Evolutionary conservation across 176 grass and related monocot species (phyloP).

Genomic region (Puya raimondii): DNA sequence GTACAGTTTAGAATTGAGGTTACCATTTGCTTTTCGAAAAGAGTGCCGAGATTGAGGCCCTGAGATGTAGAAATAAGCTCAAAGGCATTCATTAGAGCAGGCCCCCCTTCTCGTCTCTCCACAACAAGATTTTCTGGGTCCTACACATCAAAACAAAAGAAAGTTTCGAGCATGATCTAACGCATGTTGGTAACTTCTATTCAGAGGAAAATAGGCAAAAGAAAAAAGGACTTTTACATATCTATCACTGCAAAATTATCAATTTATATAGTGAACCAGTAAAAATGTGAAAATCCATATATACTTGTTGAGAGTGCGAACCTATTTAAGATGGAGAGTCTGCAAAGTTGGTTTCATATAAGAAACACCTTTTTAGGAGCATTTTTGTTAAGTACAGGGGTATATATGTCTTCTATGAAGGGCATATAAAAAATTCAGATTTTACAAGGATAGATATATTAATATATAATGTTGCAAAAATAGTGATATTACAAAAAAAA

Average conservation of each 20-base stretch:
- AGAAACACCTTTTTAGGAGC: too few species aligned
- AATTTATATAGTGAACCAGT: too few species aligned
- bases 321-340: background rate
- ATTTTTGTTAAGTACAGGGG: background rate
- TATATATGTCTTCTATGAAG: background rate
- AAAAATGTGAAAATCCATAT: too few species aligned
- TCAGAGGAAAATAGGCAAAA: background rate
- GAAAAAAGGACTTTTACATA: too few species aligned
- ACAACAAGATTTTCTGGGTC: slow-evolving; percentile 72
- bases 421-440: too few species aligned
- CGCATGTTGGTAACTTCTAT: slow-evolving; percentile 19
- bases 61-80: slow-evolving; percentile 96
- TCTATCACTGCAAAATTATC: too few species aligned
- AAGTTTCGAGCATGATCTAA: background rate
- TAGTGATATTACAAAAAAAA: slow-evolving; percentile 1
- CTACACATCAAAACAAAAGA: slow-evolving; percentile 15
- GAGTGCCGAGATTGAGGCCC: slow-evolving; percentile 83
- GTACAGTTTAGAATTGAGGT: slow-evolving; percentile 3
- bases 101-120: slow-evolving; percentile 68
- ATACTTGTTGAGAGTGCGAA: too few species aligned
- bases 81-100: slow-evolving; percentile 83
- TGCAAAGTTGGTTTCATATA: too few species aligned
- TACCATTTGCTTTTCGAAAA: slow-evolving; percentile 95
- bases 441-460: too few species aligned
- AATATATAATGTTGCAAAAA: too few species aligned